These are phyloP conservation scores for Aspergillus tubingensis DNA, from an alignment of 2,329 filamentous ascomycete genomes.

Conservation along the genomic window DNA sequence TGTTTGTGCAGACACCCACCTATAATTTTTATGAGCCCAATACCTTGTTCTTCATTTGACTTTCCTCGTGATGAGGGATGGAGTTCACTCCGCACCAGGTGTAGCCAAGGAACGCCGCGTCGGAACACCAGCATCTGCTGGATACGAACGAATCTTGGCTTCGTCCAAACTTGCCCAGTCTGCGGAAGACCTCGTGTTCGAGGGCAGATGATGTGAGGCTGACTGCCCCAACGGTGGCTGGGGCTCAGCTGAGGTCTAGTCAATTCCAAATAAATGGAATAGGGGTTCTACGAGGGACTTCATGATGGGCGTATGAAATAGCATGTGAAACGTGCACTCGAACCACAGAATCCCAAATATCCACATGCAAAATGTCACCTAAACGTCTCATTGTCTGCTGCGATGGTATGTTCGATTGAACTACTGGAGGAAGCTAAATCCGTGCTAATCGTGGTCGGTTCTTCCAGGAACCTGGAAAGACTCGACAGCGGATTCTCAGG, in stretches of 20 bases:
- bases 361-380: neutral
- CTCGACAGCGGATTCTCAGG: constrained; percentile 27
- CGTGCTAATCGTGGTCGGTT: too few relatives aligned
- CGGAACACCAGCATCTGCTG: neutral
- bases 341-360: neutral
- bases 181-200: neutral
- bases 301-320: neutral
- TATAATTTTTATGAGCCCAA: neutral
- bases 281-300: neutral
- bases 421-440: neutral
- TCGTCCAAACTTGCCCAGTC: neutral
- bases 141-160: neutral
- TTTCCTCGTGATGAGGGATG: neutral
- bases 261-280: neutral
- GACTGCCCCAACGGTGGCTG: neutral
- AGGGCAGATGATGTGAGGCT: neutral
- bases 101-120: neutral
- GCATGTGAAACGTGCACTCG: too few relatives aligned
- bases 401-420: constrained; percentile 26
- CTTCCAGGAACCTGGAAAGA: constrained; percentile 35
- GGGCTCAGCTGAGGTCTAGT: neutral
- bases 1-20: neutral
- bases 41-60: neutral
- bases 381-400: constrained; percentile 41
- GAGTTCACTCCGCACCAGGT: neutral